Base-by-base conservation (phyloP, 306 rosid species). In the Neltuma alba region DNA sequence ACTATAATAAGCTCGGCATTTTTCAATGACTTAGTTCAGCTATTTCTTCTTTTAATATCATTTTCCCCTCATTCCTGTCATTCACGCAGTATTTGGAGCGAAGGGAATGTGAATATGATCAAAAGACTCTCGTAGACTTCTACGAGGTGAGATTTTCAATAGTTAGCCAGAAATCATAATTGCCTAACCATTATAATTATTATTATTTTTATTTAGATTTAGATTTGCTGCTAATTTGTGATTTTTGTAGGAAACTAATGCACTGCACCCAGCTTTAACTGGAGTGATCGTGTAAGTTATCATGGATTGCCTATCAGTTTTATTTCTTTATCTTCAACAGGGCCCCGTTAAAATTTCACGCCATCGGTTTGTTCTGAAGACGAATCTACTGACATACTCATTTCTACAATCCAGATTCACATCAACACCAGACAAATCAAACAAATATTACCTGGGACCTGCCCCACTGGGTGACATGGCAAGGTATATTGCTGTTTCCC, bases 391-490 rank as follows among this genome's bases (percentile, higher is more conserved):
- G 21, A 90, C 40, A 40, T 10, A 27, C 47, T 48, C 5, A 42
- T 68, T 47, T 58, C 67, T 47, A 47, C 74, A 52, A 20, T 85
- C 73, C 90, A 96, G 99, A 72, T 96, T 96, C 87, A 91, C 97
- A 62, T 93, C 99, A 16, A 93, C 98, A 18, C 94, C 89, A 4
- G 98, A 96, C 87, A 93, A 83, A 87, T 89, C 82, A 25, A 96
- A 96, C 92, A 91, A 91, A 82, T 96, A 96, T 81, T 96, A 91
- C 83, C 80, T 96, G 18, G 99, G 99, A 61, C 98, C 98, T 83
- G 99, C 98, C 52, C 94, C 97, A 4, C 75, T 93, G 82, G 92
- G 88, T 79, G 92, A 87, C 76, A 96, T 93, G 99, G 98, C 99
- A 71, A 83, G 96, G 99, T 95, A 89, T 63, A 21, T 52, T 30